Evolutionary conservation across 192 early-diverging fungal species (phyloP), one percentile per base, ranked within the genome.

Genomic region (Coemansia javaensis): DNA sequence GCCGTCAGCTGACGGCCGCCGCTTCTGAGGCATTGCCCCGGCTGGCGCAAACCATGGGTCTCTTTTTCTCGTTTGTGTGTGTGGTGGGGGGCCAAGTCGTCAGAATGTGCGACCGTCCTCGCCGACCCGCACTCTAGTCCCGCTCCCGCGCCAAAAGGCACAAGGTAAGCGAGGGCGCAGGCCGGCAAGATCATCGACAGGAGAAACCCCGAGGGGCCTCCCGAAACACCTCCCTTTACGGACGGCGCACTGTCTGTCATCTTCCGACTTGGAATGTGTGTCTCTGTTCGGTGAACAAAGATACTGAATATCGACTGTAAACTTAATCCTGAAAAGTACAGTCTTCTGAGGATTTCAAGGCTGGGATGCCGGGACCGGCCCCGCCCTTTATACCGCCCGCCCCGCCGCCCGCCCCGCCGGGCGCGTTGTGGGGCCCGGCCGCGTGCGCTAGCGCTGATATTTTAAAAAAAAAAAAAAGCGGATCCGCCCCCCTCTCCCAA

Each of bases 281-380:
- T 63, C 66, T 63, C 18, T 59, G 54, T 70, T 63, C 59, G 62
- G 51, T 72, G 62, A 65, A 72, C 59, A 64, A 72, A 59, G 60
- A 64, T 38, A 72, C 67, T 64, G 61, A 60, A 72, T 46, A 64
- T 72, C 48, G 50, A 72, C 68, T 72, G 61, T 72, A 72, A 60
- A 72, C 68, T 60, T 63, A 48, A 72, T 72, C 68, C 68, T 72
- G 68, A 56, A 57, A 53, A 70, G 66, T 63, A 70, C 59, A 70
- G 66, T 70, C 66, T 58, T 44, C 57, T 56, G 51, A 68, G 18
- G 35, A n/a, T 28, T 34, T 38, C 23, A 22, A 32, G 6, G 3
- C 2, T 5, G 7, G 23, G 18, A 33, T 39, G 13, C 9, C 3
- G 32, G 14, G 12, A 30, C 21, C 15, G 2, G 37, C 18, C 31